Evolutionary conservation across 257 asterid genomes (phyloP).

Genomic region (Pogostemon cablin): DNA sequence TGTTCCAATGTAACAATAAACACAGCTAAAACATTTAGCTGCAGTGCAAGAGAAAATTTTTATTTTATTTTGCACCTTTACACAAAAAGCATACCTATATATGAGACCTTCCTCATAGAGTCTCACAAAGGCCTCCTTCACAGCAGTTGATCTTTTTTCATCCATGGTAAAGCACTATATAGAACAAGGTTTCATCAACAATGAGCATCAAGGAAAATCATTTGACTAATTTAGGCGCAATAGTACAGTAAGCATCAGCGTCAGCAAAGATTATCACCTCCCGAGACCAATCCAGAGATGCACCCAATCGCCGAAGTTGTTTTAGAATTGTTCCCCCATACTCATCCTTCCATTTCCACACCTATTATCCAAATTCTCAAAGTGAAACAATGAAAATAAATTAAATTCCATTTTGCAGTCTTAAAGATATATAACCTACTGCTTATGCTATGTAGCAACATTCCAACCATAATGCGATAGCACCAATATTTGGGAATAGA

Average conservation of each 20-base stretch:
- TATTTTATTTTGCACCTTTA: not conserved
- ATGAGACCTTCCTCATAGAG: conserved; percentile 79
- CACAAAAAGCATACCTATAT: conserved; percentile 58
- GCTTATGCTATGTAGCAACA: not conserved
- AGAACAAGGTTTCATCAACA: conserved; percentile 14
- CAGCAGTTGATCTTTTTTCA: conserved; percentile 84
- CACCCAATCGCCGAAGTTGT: conserved; percentile 91
- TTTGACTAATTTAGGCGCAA: conserved; percentile 1
- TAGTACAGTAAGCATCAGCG: conserved; percentile 6
- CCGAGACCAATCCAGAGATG: conserved; percentile 90
- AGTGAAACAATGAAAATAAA: too few relatives aligned
- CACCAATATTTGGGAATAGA: not conserved
- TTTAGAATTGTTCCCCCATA: too few relatives aligned
- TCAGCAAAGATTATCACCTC: conserved; percentile 57
- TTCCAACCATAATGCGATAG: not conserved
- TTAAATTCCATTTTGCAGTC: too few relatives aligned
- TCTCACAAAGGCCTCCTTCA: conserved; percentile 95
- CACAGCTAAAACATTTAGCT: conserved; percentile 22
- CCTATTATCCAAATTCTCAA: too few relatives aligned
- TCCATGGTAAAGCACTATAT: conserved; percentile 93
- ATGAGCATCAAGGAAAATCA: conserved; percentile 4
- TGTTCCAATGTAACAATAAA: not conserved
- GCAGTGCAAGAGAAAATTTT: conserved; percentile 5
- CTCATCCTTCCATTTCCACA: too few relatives aligned
- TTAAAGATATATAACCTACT: conserved; percentile 6